Percentiles rank a stretch among this genome's conserved stretches.
Conservation (phyloP, 495 filamentous ascomycete species). For the Hypomontagnella monticulosa region DNA sequence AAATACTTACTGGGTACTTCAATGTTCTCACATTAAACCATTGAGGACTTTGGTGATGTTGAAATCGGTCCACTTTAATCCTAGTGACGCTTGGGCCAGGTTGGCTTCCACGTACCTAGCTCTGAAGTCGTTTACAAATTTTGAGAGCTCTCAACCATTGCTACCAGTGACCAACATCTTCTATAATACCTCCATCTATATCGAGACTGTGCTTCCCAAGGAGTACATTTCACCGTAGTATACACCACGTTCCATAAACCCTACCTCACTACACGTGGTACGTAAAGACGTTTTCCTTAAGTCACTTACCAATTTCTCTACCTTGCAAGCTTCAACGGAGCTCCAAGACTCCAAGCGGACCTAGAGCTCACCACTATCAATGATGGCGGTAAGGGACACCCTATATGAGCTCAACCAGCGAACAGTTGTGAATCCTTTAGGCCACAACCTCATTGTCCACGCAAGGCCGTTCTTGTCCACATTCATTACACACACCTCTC, state of each 20-base stretch:
- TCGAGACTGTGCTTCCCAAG: not conserved
- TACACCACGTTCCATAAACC: not conserved
- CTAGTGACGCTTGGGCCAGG: conserved; percentile 3
- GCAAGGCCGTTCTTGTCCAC: too few relatives aligned
- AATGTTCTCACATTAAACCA: too few relatives aligned
- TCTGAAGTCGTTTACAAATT: not conserved
- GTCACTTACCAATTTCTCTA: not conserved
- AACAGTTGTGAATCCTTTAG: too few relatives aligned
- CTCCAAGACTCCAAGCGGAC: not conserved
- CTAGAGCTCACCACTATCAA: too few relatives aligned
- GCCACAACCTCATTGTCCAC: too few relatives aligned
- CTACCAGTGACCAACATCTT: not conserved
- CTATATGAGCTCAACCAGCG: too few relatives aligned
- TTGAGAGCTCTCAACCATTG: conserved; percentile 1
- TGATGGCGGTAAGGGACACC: too few relatives aligned
- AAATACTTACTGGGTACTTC: too few relatives aligned
- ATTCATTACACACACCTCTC: too few relatives aligned
- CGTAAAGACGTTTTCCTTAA: not conserved
- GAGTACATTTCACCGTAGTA: not conserved
- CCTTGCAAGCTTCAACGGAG: not conserved
- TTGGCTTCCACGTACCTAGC: not conserved
- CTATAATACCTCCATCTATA: not conserved
- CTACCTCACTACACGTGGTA: not conserved
- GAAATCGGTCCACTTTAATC: not conserved
- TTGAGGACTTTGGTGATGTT: not conserved